Evolutionary conservation across 768 basidiomycete species (phyloP).

Genomic region (Amanita muscaria): DNA sequence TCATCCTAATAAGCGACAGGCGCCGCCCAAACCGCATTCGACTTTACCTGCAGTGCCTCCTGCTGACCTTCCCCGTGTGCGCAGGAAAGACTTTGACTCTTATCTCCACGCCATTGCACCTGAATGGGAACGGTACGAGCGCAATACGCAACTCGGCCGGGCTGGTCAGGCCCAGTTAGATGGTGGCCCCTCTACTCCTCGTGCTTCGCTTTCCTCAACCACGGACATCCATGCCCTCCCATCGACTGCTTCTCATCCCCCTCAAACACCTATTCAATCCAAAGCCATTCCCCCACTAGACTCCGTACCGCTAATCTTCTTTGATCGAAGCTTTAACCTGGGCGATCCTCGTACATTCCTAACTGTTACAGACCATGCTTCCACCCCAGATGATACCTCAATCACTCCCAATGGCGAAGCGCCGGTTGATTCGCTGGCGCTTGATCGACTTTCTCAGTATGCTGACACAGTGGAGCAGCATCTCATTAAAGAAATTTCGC

Average conservation of each 20-base stretch:
- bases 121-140: conserved; percentile 74
- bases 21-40: conserved; percentile 85
- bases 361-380: conserved; percentile 68
- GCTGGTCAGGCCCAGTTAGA: conserved; percentile 34
- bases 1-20: conserved; percentile 76
- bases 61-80: conserved; percentile 72
- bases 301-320: conserved; percentile 75
- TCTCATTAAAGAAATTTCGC: conserved; percentile 84
- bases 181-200: conserved; percentile 19
- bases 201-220: conserved; percentile 15
- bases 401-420: background rate
- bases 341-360: conserved; percentile 71
- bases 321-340: conserved; percentile 69
- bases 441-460: conserved; percentile 87
- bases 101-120: conserved; percentile 65
- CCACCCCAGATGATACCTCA: conserved; percentile 47
- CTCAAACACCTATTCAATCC: conserved; percentile 20
- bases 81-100: conserved; percentile 74
- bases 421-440: conserved; percentile 36
- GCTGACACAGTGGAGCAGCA: conserved; percentile 93
- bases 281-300: conserved; percentile 61
- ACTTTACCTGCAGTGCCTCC: conserved; percentile 62
- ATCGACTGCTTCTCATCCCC: conserved; percentile 17
- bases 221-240: conserved; percentile 13
- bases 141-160: conserved; percentile 28